Evolutionary conservation across 352 stramenopile species (phyloP).

Genomic region (Phytophthora multivora): DNA sequence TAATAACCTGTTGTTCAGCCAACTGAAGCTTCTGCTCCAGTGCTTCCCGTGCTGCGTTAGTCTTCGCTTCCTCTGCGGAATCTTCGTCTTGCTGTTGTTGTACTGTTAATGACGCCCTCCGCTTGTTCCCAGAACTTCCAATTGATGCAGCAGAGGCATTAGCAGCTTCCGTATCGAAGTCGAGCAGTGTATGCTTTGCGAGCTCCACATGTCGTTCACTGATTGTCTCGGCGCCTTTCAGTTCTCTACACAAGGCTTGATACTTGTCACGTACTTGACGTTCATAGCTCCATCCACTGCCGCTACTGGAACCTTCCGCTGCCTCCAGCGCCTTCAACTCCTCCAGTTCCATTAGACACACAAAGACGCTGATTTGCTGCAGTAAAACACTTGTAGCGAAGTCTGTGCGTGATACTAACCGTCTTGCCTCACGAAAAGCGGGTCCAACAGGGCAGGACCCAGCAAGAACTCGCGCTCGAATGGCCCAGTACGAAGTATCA

Average conservation of each 20-base stretch:
- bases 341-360: slow-evolving; percentile 52
- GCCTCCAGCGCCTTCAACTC: slow-evolving; percentile 42
- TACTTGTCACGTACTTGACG: slow-evolving; percentile 56
- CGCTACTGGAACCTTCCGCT: not conserved
- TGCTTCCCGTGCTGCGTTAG: slow-evolving; percentile 28
- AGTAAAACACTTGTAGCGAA: slow-evolving; percentile 66
- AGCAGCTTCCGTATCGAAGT: slow-evolving; percentile 26
- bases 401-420: slow-evolving; percentile 54
- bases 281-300: slow-evolving; percentile 50
- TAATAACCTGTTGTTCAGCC: slow-evolving; percentile 48
- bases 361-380: slow-evolving; percentile 67
- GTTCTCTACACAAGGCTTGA: slow-evolving; percentile 41
- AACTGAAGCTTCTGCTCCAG: slow-evolving; percentile 54
- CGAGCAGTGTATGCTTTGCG: slow-evolving; percentile 32
- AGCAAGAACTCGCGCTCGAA: slow-evolving; percentile 58
- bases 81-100: slow-evolving; percentile 23
- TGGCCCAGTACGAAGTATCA: slow-evolving; percentile 74
- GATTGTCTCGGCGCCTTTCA: slow-evolving; percentile 43
- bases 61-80: slow-evolving; percentile 13
- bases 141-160: slow-evolving; percentile 10
- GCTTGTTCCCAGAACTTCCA: slow-evolving; percentile 14
- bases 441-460: slow-evolving; percentile 58
- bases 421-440: slow-evolving; percentile 49
- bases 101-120: slow-evolving; percentile 8
- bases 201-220: slow-evolving; percentile 51